Evolutionary conservation across 805 yeast genomes (phyloP).

Genomic region (Lipomyces kockii): DNA sequence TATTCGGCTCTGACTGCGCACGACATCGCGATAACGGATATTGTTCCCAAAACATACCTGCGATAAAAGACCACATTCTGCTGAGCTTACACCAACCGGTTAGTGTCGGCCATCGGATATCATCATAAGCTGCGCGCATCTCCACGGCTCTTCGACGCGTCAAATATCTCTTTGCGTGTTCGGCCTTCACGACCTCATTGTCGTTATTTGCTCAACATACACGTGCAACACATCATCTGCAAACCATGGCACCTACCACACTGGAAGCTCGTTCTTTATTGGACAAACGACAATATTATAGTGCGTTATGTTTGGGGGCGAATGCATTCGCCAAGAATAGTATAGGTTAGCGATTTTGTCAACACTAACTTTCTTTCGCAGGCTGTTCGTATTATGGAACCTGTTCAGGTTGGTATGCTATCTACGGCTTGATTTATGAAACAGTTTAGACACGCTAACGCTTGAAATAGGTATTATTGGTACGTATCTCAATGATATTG

Average conservation of each 20-base stretch:
- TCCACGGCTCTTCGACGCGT: too few relatives aligned
- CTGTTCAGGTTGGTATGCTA: conserved; percentile 28
- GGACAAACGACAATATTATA: neutral
- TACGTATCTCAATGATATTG: conserved; percentile 1
- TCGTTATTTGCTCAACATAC: neutral
- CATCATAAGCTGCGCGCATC: too few relatives aligned
- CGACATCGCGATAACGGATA: too few relatives aligned
- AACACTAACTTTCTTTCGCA: neutral
- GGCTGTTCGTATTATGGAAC: conserved; percentile 25
- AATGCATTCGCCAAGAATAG: neutral
- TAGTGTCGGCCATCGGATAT: too few relatives aligned
- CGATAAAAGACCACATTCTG: too few relatives aligned
- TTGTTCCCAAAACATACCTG: too few relatives aligned
- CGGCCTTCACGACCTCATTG: too few relatives aligned
- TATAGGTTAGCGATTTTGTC: neutral
- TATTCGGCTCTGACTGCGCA: too few relatives aligned
- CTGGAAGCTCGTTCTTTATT: neutral
- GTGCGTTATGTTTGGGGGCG: neutral
- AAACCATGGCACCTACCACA: neutral
- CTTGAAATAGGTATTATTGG: conserved; percentile 28
- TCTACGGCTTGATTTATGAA: neutral
- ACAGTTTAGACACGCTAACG: neutral
- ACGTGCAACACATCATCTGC: neutral
- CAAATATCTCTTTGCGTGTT: too few relatives aligned
- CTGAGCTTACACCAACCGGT: too few relatives aligned